Percentiles rank a stretch among this genome's conserved stretches.
Conservation (phyloP, 306 rosid genomes). For the Luffa aegyptiaca region DNA sequence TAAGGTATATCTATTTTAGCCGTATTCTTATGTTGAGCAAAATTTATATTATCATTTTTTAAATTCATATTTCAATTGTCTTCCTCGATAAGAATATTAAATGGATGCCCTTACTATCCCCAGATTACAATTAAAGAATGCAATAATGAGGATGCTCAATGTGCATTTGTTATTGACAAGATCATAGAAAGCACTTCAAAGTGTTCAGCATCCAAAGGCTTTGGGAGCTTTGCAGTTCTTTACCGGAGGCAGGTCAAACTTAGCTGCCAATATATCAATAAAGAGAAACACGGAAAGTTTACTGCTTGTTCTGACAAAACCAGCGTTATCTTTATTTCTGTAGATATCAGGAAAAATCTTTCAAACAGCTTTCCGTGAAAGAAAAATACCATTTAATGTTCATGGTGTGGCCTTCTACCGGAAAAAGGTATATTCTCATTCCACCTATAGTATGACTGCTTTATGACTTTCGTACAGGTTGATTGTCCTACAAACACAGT, state of each 20-base stretch:
- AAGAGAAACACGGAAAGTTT: not conserved
- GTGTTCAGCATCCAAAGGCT: constrained; percentile 38
- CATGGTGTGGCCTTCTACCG: constrained; percentile 91
- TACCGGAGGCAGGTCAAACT: constrained; percentile 89
- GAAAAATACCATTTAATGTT: constrained; percentile 82
- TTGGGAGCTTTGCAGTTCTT: constrained; percentile 73
- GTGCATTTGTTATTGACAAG: constrained; percentile 84
- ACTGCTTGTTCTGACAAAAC: not conserved
- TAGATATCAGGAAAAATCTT: constrained; percentile 85
- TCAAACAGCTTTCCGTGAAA: constrained; percentile 81
- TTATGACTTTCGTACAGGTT: not conserved
- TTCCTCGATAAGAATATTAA: not conserved
- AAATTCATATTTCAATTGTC: constrained; percentile 12
- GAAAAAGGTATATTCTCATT: constrained; percentile 53
- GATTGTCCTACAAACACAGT: not conserved
- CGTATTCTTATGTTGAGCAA: not conserved
- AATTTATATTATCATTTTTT: constrained; percentile 10
- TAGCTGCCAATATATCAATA: constrained; percentile 19
- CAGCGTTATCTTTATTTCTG: constrained; percentile 8
- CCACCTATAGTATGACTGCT: not conserved
- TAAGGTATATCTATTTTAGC: constrained; percentile 41
- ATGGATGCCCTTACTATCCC: constrained; percentile 12
- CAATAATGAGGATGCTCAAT: constrained; percentile 78
- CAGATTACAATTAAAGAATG: constrained; percentile 81
- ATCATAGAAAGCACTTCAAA: constrained; percentile 50